A percentile compares a stretch with the other conserved stretches of the same genome.
These are phyloP conservation scores for Pseudoscleropodium purum DNA, from an alignment of 225 moss, liverwort and hornwort species.

Conservation along the genomic window DNA sequence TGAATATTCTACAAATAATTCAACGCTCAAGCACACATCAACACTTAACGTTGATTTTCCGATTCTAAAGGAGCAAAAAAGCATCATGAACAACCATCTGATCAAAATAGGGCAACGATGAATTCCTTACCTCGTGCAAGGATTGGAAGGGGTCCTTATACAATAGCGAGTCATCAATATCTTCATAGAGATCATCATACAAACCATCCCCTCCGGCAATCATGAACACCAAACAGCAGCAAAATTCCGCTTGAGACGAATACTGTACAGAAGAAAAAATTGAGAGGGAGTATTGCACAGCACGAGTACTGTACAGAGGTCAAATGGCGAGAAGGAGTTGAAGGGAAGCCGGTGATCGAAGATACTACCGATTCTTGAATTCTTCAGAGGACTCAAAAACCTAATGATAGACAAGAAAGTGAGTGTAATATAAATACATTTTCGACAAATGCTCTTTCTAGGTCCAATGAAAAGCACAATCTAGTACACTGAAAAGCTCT, in stretches of 20 bases:
- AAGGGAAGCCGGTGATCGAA: not conserved
- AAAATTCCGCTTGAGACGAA: not conserved
- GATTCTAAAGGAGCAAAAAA: not conserved
- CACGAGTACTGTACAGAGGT: not conserved
- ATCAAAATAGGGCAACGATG: not conserved
- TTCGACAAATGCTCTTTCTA: not conserved
- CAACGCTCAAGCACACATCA: not conserved
- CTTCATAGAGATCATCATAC: constrained; percentile 45
- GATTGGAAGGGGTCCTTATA: constrained; percentile 12
- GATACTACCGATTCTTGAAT: not conserved
- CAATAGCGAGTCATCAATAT: constrained; percentile 12
- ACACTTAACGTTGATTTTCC: not conserved
- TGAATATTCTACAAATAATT: not conserved
- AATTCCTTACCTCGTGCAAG: constrained; percentile 3
- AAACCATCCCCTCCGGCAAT: constrained; percentile 31
- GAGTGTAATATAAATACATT: not conserved
- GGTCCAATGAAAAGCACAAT: not conserved
- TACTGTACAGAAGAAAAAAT: not conserved
- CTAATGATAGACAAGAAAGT: not conserved
- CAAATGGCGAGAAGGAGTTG: not conserved
- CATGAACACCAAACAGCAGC: not conserved
- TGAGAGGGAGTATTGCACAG: too few species aligned
- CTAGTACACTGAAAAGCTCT: not conserved
- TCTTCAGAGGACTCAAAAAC: not conserved
- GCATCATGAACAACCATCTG: not conserved